Evolutionary conservation across 176 grass and related monocot genomes (phyloP), one percentile per base, ranked within the genome.

Genomic region (Zea mays): DNA sequence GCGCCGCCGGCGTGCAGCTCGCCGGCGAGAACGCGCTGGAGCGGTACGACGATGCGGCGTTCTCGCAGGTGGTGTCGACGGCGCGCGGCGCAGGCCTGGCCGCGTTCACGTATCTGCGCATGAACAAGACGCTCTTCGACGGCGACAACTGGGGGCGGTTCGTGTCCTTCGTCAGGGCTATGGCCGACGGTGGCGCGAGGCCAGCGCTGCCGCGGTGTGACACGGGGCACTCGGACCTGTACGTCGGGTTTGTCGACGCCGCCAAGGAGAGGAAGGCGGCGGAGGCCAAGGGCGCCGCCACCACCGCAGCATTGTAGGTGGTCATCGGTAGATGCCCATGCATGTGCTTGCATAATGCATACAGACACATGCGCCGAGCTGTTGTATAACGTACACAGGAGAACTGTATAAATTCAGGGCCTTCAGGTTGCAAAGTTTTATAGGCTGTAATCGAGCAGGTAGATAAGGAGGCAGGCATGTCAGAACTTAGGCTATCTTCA

Each of bases 1-100:
- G 19, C 3, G 38, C 27, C 1, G 89, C 87, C 11, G 64, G 89
- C 19, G 89, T 69, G 49, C 87, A 92, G 80, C 82, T 98, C 50
- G 91, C 91, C 40, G 95, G 95, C 14, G 95, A 98, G 89, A 98
- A 98, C 76, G 91, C 95, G 66, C 79, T 98, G 35, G 87, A 94
- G 80, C 73, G 95, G 65, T 98, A 98, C 84, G 95, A 98, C 67
- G 91, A 90, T n/a, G 16, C 61, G 7, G 95, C 95, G 60, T 94
- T 92, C 69, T 59, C 76, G 12, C 91, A 92, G 88, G 87, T 98
- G 58, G 21, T 80, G 59, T 75, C 76, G 6, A 94, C 89, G 4
- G 87, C 80, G 13, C 70, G 69, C 10, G 76, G 77, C 67, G 66
- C 76, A 1, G 89, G 85, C 45, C 75, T 98, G 47, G 55, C 80